phyloP scores from a whole-genome alignment of 2,329 filamentous ascomycete genomes.

The Fusarium buxicola region DNA sequence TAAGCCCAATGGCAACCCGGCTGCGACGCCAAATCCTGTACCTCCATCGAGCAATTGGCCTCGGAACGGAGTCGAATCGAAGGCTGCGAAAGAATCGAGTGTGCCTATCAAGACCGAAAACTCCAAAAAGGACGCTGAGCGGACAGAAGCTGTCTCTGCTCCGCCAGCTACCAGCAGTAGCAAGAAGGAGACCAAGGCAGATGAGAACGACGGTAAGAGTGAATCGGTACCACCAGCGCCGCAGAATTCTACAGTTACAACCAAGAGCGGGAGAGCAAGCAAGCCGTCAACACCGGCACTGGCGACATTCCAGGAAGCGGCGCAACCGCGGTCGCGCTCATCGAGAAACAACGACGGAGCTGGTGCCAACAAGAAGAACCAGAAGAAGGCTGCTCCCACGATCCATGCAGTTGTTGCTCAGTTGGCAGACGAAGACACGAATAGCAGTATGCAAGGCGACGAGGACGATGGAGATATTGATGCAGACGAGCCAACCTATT shows the following conservation, averaged over 20 bases:
- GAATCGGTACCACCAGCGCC: slow-evolving; percentile 60
- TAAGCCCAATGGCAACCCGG: slow-evolving; percentile 66
- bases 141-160: slow-evolving; percentile 42
- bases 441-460: slow-evolving; percentile 55
- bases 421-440: slow-evolving; percentile 56
- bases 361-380: slow-evolving; percentile 65
- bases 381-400: slow-evolving; percentile 66
- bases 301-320: slow-evolving; percentile 68
- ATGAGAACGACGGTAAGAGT: slow-evolving; percentile 53
- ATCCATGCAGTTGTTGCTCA: slow-evolving; percentile 53
- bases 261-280: slow-evolving; percentile 74
- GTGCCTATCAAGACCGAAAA: slow-evolving; percentile 49
- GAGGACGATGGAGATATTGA: slow-evolving; percentile 70
- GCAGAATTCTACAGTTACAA: slow-evolving; percentile 63
- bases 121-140: slow-evolving; percentile 51
- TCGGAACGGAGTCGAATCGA: slow-evolving; percentile 57
- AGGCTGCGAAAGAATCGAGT: slow-evolving; percentile 62
- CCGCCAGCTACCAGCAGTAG: slow-evolving; percentile 48
- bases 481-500: slow-evolving; percentile 79
- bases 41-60: slow-evolving; percentile 46
- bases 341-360: slow-evolving; percentile 59
- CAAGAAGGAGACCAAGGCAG: slow-evolving; percentile 59
- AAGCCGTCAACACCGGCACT: slow-evolving; percentile 74
- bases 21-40: slow-evolving; percentile 53
- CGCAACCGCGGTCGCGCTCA: slow-evolving; percentile 65